A percentile compares a stretch with the other conserved stretches of the same genome.
These are phyloP conservation scores for Botrytis paeoniae DNA, from an alignment of 2,329 filamentous ascomycete genomes.

Conservation along the genomic window DNA sequence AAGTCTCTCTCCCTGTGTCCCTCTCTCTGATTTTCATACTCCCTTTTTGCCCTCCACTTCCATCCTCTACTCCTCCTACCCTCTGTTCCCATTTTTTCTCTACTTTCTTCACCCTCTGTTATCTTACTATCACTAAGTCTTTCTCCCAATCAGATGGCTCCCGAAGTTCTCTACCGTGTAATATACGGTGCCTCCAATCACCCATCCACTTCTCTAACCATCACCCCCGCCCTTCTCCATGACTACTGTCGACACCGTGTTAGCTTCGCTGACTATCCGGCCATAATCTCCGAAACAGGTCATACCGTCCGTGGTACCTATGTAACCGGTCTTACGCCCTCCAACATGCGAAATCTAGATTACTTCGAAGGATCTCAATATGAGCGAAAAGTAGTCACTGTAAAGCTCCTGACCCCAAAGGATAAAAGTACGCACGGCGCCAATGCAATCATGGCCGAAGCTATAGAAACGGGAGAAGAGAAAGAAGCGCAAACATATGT, in stretches of 20 bases:
- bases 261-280: constrained; percentile 72
- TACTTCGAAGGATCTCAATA: constrained; percentile 80
- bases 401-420: constrained; percentile 46
- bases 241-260: constrained; percentile 72
- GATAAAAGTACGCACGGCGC: not conserved
- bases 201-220: constrained; percentile 49
- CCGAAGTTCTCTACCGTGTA: constrained; percentile 80
- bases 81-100: constrained; percentile 15
- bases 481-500: constrained; percentile 59
- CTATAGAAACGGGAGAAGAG: constrained; percentile 20
- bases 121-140: not conserved
- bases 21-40: not conserved
- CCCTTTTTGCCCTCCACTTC: not conserved
- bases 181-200: constrained; percentile 55
- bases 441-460: constrained; percentile 16
- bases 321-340: constrained; percentile 73
- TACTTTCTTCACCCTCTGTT: not conserved
- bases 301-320: constrained; percentile 70
- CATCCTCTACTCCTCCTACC: too few species aligned
- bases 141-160: constrained; percentile 61
- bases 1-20: not conserved
- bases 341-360: constrained; percentile 73
- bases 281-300: constrained; percentile 57
- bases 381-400: constrained; percentile 50
- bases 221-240: constrained; percentile 73